These are phyloP conservation scores for Ganoderma lucidum DNA, from an alignment of 1,284 basidiomycete genomes.

Conservation along the genomic window DNA sequence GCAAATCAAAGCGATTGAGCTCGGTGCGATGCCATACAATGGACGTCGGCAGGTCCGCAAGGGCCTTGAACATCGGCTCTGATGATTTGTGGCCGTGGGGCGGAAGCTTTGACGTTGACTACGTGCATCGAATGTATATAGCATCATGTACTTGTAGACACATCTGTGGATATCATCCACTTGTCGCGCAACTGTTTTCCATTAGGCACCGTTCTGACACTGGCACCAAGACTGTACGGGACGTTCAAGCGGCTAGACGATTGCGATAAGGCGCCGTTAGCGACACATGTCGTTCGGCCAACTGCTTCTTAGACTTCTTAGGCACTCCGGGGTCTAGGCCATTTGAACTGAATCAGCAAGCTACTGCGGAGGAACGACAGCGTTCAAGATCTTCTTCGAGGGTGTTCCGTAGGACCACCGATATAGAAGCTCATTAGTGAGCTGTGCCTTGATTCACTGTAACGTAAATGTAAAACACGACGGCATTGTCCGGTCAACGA, in stretches of 20 bases:
- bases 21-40: constrained; percentile 14
- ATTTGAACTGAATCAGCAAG: neutral
- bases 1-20: constrained; percentile 22
- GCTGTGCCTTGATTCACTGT: neutral
- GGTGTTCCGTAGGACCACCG: neutral
- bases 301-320: neutral
- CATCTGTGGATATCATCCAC: neutral
- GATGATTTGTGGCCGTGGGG: neutral
- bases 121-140: neutral
- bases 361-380: neutral
- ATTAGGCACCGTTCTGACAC: too few relatives aligned
- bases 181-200: neutral
- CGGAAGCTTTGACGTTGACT: neutral
- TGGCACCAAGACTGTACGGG: neutral
- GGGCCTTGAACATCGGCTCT: neutral
- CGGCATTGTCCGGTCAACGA: neutral
- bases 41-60: constrained; percentile 3
- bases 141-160: neutral
- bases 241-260: neutral
- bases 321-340: neutral
- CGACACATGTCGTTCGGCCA: neutral
- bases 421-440: neutral
- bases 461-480: neutral
- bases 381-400: neutral
- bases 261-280: neutral